Conservation (phyloP, 495 filamentous ascomycete genomes). For the Cairneyella variabilis region DNA sequence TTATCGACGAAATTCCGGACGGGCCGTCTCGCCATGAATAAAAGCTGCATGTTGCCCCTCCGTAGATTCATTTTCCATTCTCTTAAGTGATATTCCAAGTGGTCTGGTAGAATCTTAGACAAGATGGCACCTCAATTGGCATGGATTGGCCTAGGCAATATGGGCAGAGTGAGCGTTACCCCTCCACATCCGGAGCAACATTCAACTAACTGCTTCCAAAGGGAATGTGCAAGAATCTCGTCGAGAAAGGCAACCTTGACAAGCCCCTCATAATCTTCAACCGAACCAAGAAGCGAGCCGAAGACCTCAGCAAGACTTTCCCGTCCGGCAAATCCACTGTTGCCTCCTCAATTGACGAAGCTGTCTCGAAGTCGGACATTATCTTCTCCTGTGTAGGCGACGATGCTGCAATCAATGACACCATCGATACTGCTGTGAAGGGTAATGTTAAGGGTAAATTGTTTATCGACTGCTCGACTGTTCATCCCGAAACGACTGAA, state of each 20-base stretch:
- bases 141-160: constrained; percentile 90
- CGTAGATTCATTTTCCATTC: no score
- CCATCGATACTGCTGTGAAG: constrained; percentile 51
- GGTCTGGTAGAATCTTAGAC: no score
- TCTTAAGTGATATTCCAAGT: no score
- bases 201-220: constrained; percentile 32
- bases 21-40: no score
- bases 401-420: constrained; percentile 62
- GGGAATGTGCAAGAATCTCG: constrained; percentile 85
- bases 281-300: constrained; percentile 60
- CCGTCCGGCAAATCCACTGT: constrained; percentile 55
- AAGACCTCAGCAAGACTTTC: constrained; percentile 51
- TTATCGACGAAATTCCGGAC: no score
- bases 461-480: constrained; percentile 83
- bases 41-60: neutral
- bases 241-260: constrained; percentile 67
- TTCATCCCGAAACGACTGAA: constrained; percentile 79
- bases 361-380: constrained; percentile 65
- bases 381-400: constrained; percentile 84
- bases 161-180: constrained; percentile 66
- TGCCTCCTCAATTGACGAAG: constrained; percentile 57
- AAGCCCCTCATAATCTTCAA: constrained; percentile 75
- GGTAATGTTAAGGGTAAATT: constrained; percentile 61
- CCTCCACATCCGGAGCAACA: neutral
- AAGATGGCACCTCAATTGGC: constrained; percentile 62